Evolutionary conservation across 23 red algal species (phyloP).

Genomic region (Gracilaria domingensis): DNA sequence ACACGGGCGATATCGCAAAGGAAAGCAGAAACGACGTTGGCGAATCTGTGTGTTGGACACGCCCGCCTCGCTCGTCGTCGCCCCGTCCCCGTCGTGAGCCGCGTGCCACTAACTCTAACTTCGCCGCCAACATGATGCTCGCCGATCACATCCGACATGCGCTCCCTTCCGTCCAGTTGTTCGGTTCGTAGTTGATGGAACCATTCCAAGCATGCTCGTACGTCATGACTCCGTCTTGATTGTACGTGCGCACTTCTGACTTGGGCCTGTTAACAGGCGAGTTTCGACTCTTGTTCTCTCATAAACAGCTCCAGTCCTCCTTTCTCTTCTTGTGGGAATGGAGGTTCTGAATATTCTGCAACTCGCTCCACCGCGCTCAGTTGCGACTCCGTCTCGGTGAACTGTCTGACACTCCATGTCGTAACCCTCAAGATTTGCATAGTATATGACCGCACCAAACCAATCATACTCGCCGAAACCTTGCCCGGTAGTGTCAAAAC

Average conservation of each 20-base stretch:
- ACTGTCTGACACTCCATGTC: constrained; percentile 88
- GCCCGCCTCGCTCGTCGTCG: neutral
- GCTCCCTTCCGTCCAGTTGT: neutral
- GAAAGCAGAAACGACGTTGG: too few relatives aligned
- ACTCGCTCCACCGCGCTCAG: constrained; percentile 91
- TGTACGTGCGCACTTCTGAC: too few relatives aligned
- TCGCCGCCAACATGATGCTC: constrained; percentile 16
- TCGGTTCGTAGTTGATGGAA: too few relatives aligned
- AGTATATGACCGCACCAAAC: constrained; percentile 86
- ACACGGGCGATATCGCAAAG: too few relatives aligned
- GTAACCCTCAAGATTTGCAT: constrained; percentile 72
- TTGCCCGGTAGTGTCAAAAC: constrained; percentile 65
- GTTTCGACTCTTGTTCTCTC: constrained; percentile 26
- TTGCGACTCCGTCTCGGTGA: constrained; percentile 91
- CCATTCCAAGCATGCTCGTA: too few relatives aligned
- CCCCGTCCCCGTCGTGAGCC: neutral
- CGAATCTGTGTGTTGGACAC: too few relatives aligned
- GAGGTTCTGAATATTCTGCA: constrained; percentile 78
- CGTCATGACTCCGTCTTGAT: too few relatives aligned
- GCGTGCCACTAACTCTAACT: neutral
- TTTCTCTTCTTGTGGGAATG: constrained; percentile 67
- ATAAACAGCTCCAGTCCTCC: constrained; percentile 49
- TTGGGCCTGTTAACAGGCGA: too few relatives aligned
- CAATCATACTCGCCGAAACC: constrained; percentile 70
- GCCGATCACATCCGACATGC: neutral